These are phyloP conservation scores for Glycyrrhiza uralensis DNA, from an alignment of 306 rosid genomes.

Conservation along the genomic window DNA sequence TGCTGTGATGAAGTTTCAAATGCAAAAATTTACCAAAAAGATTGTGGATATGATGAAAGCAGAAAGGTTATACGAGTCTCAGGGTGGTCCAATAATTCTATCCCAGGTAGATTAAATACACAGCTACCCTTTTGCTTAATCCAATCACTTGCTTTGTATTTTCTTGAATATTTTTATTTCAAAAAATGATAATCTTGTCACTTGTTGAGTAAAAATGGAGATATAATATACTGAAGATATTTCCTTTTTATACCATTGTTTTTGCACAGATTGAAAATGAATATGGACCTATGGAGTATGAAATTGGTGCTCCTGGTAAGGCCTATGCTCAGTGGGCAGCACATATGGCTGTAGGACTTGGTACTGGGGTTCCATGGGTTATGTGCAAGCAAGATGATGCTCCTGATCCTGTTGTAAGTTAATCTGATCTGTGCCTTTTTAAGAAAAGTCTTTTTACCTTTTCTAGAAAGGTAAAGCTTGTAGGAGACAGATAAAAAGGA, in stretches of 20 bases:
- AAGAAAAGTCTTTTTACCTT: conserved; percentile 3
- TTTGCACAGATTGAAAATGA: conserved; percentile 87
- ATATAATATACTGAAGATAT: not conserved
- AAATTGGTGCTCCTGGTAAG: conserved; percentile 79
- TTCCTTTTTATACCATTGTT: conserved; percentile 24
- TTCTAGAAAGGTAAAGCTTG: conserved; percentile 1
- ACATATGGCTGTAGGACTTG: conserved; percentile 79
- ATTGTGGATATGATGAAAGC: conserved; percentile 97
- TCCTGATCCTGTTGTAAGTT: conserved; percentile 94
- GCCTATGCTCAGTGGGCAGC: conserved; percentile 91
- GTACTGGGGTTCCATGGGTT: conserved; percentile 98
- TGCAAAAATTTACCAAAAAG: conserved; percentile 82
- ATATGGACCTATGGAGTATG: conserved; percentile 93
- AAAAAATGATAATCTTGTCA: not conserved
- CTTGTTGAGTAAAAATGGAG: not conserved
- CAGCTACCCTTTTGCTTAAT: conserved; percentile 14
- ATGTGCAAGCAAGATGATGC: conserved; percentile 99
- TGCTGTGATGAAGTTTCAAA: conserved; percentile 54
- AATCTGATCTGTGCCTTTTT: conserved; percentile 18
- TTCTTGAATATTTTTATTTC: not conserved
- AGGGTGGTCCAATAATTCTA: conserved; percentile 94
- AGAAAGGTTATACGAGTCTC: conserved; percentile 74
- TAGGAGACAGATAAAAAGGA: not conserved
- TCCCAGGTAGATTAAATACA: conserved; percentile 67
- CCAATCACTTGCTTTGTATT: not conserved